Evolutionary conservation across 75 land plant species (phyloP).

Genomic region (Adiantum capillusveneris): DNA sequence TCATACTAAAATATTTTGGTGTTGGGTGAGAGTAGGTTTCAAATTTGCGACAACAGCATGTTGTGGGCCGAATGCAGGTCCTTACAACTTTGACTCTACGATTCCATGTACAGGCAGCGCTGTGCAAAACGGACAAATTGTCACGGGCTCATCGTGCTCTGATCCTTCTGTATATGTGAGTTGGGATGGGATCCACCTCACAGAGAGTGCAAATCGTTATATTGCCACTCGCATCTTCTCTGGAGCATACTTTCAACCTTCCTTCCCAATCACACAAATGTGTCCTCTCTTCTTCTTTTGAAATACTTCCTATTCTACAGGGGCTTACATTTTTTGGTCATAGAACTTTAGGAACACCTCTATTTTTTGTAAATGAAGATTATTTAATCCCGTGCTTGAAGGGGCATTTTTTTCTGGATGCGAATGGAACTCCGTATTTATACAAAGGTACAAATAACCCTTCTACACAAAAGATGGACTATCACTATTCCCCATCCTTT

Average conservation of each 20-base stretch:
- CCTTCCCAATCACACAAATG: constrained; percentile 34
- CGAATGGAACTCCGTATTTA: too few relatives aligned
- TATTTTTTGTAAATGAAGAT: too few relatives aligned
- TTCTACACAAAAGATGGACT: too few relatives aligned
- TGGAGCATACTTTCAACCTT: constrained; percentile 56
- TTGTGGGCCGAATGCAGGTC: constrained; percentile 61
- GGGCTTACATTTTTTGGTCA: too few relatives aligned
- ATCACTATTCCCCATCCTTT: too few relatives aligned
- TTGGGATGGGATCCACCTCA: constrained; percentile 89
- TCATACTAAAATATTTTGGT: neutral
- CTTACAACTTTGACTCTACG: constrained; percentile 44
- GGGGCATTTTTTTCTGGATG: too few relatives aligned
- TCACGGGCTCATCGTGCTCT: constrained; percentile 42
- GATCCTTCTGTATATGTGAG: constrained; percentile 68
- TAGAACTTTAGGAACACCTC: too few relatives aligned
- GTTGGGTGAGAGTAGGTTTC: constrained; percentile 31
- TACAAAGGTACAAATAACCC: too few relatives aligned
- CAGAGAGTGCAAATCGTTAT: constrained; percentile 60
- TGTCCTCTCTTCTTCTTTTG: neutral
- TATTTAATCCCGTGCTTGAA: too few relatives aligned
- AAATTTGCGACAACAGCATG: constrained; percentile 56
- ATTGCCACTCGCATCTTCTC: constrained; percentile 47
- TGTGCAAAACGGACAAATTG: constrained; percentile 28
- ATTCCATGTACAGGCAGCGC: constrained; percentile 46
- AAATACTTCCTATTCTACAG: too few relatives aligned